Percentiles rank a stretch among this genome's conserved stretches.
phyloP scores from a whole-genome alignment of 106 monocot genomes.

The Vanilla planifolia region DNA sequence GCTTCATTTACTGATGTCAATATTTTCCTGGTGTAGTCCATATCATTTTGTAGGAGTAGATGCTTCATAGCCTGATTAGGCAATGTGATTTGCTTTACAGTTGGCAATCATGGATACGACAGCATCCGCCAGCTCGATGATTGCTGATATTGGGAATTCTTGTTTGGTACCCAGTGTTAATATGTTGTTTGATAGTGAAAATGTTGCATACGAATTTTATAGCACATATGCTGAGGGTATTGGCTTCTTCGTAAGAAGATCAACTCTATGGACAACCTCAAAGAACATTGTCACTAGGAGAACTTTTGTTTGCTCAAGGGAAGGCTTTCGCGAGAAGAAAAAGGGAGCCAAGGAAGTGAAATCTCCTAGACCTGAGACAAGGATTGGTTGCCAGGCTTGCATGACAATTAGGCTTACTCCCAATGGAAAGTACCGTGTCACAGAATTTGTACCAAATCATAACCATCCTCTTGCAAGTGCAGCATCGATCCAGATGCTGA shows the following conservation, averaged over 20 bases:
- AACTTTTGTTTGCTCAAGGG: conserved; percentile 69
- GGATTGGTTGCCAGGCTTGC: conserved; percentile 63
- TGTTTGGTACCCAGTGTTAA: conserved; percentile 37
- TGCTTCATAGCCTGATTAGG: no score
- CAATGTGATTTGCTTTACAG: neutral
- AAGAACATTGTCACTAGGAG: conserved; percentile 67
- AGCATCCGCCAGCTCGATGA: neutral
- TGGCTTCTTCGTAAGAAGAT: conserved; percentile 65
- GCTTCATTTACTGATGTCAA: no score
- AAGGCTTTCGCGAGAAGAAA: conserved; percentile 69
- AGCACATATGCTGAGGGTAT: conserved; percentile 52
- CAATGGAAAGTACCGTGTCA: conserved; percentile 62
- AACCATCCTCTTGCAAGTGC: conserved; percentile 49
- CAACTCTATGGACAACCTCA: conserved; percentile 57
- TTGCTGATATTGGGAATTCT: conserved; percentile 11
- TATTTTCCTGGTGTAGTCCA: no score
- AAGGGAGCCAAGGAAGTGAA: conserved; percentile 54
- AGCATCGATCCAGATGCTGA: conserved; percentile 42
- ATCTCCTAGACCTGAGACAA: conserved; percentile 49
- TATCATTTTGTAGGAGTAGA: no score
- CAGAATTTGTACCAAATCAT: conserved; percentile 54
- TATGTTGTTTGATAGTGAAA: conserved; percentile 68
- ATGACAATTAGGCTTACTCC: conserved; percentile 60
- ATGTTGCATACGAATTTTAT: conserved; percentile 68
- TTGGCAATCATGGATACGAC: conserved; percentile 7